Base-by-base conservation (phyloP, 192 early-diverging fungal genomes). In the Coemansia sp. region DNA sequence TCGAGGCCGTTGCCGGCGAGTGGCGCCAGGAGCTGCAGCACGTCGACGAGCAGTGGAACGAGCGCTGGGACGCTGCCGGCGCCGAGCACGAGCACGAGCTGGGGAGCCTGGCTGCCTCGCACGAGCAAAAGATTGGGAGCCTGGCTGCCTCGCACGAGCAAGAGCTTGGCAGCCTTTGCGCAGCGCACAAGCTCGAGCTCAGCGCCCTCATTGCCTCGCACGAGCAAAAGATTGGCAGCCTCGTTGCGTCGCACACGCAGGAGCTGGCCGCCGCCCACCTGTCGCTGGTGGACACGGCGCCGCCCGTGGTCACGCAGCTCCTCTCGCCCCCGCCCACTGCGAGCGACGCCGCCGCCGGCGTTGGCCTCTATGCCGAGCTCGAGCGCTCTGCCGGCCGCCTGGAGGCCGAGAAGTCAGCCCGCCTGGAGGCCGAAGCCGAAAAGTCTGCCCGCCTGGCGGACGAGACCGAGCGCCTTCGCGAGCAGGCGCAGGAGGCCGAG, bases 41-140 rank as follows among this genome's bases (percentile, higher is more conserved):
- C 5, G 65, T 66, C 23, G 77, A 80, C 38, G 77, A 70, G 69
- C 69, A 61, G 62, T 80, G 77, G 77, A 64, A 42, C 43, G 77
- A 80, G 59, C 68, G 77, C 43, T 80, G 77, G 77, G 69, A 70
- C 2, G 77, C 77, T 0, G 72, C 66, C 10, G 50, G 28, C 50
- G 50, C 50, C 0, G 50, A 53, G 26, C 50, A 26, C 3, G 50
- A 13, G 3, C 50, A 8, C 2, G 12, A 1, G 11, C 14, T 53
- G 50, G 25, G 31, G 28, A 33, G 6, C 12, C 43, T 18, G 43
- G 7, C n/a, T 45, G 20, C n/a, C n/a, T 25, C 45, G 1, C 48
- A 52, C 25, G 48, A 28, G 25, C 21, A 52, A 4, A 10, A 52
- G 11, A 2, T 72, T 6, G 57, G 50, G n/a, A n/a, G n/a, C 18